Evolutionary conservation across 257 asterid genomes (phyloP).

Genomic region (Nicotiana tabacum): DNA sequence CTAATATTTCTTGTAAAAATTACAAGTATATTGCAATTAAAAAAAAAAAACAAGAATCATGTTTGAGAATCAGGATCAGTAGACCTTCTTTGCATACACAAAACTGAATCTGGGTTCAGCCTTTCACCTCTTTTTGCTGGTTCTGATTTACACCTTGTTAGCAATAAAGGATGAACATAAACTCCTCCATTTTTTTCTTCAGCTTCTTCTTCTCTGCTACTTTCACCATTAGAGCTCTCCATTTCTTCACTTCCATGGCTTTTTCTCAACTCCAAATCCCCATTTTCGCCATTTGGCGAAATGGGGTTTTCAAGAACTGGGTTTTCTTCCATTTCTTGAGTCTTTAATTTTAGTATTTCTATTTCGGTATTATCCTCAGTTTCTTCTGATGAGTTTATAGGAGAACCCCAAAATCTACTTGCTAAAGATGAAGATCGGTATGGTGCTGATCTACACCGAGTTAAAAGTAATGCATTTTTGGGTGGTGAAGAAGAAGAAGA

Average conservation of each 20-base stretch:
- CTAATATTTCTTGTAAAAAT: slow-evolving; percentile 1
- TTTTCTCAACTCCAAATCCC: slow-evolving; percentile 22
- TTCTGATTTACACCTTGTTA: slow-evolving; percentile 82
- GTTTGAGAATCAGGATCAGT: slow-evolving; percentile 21
- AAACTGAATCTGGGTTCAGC: slow-evolving; percentile 32
- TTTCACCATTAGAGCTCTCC: slow-evolving; percentile 2
- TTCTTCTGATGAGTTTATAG: slow-evolving; percentile 18
- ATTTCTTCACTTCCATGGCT: slow-evolving; percentile 19
- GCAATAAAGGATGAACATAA: slow-evolving; percentile 53
- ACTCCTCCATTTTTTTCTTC: slow-evolving; percentile 18
- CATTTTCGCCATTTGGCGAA: slow-evolving; percentile 11
- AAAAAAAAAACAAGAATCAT: background rate
- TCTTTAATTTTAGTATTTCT: background rate
- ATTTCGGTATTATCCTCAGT: background rate
- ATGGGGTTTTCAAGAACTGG: slow-evolving; percentile 2
- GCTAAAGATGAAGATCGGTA: slow-evolving; percentile 86
- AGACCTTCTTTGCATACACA: slow-evolving; percentile 26
- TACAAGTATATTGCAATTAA: background rate
- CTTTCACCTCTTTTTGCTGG: slow-evolving; percentile 75
- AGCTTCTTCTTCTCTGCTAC: slow-evolving; percentile 6
- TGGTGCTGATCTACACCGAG: slow-evolving; percentile 96
- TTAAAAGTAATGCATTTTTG: slow-evolving; percentile 55
- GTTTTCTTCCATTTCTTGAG: slow-evolving; percentile 11
- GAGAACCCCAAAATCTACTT: slow-evolving; percentile 66
- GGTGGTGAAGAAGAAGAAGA: slow-evolving; percentile 36